Evolutionary conservation across 257 asterid genomes (phyloP).

Genomic region (Asclepias syriaca): DNA sequence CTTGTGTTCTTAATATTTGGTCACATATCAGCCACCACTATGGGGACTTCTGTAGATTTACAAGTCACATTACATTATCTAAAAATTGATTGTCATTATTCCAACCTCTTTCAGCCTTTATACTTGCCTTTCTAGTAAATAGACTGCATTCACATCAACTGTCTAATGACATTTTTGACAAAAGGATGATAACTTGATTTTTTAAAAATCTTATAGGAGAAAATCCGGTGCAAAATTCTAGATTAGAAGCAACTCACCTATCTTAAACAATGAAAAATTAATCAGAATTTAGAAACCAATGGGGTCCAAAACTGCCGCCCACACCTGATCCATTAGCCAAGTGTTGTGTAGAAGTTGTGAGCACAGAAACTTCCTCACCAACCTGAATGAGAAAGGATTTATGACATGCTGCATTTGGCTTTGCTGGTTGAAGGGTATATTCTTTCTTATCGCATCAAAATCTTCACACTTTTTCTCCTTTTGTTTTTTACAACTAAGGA

Average conservation of each 20-base stretch:
- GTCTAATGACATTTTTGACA: neutral
- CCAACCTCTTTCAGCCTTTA: neutral
- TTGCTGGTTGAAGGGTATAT: too few species aligned
- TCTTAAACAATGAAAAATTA: neutral
- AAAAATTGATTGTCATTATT: neutral
- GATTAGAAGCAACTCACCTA: neutral
- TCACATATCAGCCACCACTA: neutral
- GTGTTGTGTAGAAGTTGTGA: neutral
- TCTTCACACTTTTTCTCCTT: neutral
- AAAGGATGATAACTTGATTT: neutral
- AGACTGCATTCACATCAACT: neutral
- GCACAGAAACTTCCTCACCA: neutral
- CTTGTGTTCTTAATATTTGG: neutral
- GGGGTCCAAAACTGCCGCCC: conserved; percentile 30
- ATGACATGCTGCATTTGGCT: neutral
- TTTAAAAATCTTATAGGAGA: too few species aligned
- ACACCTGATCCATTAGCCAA: conserved; percentile 18
- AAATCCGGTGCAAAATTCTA: neutral
- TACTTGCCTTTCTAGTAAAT: neutral
- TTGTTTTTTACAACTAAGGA: neutral
- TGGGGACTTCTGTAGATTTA: neutral
- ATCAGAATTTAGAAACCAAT: conserved; percentile 6
- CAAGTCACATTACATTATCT: neutral
- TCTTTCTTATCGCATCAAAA: neutral
- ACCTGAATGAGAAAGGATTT: neutral